Conservation (phyloP, 345 rosid species). For the Aurinia saxatilis region DNA sequence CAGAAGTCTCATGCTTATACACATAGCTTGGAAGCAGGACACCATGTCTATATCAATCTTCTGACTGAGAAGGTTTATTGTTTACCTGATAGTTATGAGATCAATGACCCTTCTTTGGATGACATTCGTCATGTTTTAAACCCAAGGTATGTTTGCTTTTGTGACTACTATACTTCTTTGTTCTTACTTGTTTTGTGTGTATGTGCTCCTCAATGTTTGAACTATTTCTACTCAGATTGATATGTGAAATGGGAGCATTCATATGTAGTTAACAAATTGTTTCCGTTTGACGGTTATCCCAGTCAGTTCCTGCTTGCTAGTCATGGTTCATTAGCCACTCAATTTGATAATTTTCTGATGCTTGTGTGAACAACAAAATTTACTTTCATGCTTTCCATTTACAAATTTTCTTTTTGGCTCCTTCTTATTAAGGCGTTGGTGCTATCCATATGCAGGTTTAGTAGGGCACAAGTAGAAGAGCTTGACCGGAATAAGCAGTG, state of each 20-base stretch:
- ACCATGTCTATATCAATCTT: conserved; percentile 92
- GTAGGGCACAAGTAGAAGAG: conserved; percentile 70
- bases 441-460: conserved; percentile 49
- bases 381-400: not conserved
- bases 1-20: conserved; percentile 94
- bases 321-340: not conserved
- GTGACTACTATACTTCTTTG: not conserved
- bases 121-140: conserved; percentile 90
- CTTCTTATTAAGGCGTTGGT: conserved; percentile 13
- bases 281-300: not conserved
- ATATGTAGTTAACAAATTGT: not conserved
- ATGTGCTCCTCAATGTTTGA: not conserved
- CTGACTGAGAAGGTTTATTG: conserved; percentile 87
- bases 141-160: conserved; percentile 53
- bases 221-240: not conserved
- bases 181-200: not conserved
- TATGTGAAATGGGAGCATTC: not conserved
- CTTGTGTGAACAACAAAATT: not conserved
- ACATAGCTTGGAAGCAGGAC: conserved; percentile 96
- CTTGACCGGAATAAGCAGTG: conserved; percentile 83
- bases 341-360: not conserved
- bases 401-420: conserved; percentile 2
- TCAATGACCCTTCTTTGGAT: conserved; percentile 88
- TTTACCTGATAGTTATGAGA: conserved; percentile 97
- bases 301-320: not conserved